phyloP scores from a whole-genome alignment of 805 yeast species.

The Wickerhamomyces alni region DNA sequence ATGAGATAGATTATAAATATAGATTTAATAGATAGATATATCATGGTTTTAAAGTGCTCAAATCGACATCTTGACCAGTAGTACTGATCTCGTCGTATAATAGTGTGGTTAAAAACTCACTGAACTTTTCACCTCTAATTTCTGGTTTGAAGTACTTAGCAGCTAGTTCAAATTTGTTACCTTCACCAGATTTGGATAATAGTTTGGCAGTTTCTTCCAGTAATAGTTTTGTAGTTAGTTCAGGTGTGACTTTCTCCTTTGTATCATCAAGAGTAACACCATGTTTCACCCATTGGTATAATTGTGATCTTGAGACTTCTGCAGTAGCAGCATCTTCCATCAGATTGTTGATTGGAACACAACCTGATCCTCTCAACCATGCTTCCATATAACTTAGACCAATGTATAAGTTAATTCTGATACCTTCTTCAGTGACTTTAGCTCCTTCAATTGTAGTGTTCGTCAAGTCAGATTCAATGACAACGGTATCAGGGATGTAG shows the following conservation, averaged over 20 bases:
- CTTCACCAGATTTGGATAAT: conserved; percentile 35
- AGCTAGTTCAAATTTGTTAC: conserved; percentile 63
- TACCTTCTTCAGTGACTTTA: conserved; percentile 63
- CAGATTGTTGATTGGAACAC: conserved; percentile 79
- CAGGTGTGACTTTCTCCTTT: conserved; percentile 53
- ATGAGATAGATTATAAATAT: no score
- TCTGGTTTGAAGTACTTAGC: conserved; percentile 67
- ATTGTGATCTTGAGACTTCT: conserved; percentile 76
- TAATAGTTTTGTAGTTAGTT: conserved; percentile 48
- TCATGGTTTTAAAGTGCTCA: conserved; percentile 14
- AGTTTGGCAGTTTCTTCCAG: conserved; percentile 57
- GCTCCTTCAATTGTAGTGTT: conserved; percentile 60
- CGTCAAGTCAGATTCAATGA: conserved; percentile 52
- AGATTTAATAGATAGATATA: no score
- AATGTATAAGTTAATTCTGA: conserved; percentile 63
- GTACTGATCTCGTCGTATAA: conserved; percentile 58
- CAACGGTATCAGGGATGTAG: conserved; percentile 36
- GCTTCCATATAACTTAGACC: conserved; percentile 81
- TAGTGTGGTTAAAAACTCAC: conserved; percentile 71
- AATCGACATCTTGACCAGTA: conserved; percentile 24
- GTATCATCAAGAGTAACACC: conserved; percentile 52
- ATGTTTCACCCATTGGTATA: conserved; percentile 81
- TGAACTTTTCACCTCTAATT: conserved; percentile 61
- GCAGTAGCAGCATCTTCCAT: conserved; percentile 94
- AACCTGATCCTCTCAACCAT: conserved; percentile 79